A percentile compares a stretch with the other conserved stretches of the same genome.
Evolutionary conservation across 805 yeast species (phyloP).

Genomic region (Candida quercuum): DNA sequence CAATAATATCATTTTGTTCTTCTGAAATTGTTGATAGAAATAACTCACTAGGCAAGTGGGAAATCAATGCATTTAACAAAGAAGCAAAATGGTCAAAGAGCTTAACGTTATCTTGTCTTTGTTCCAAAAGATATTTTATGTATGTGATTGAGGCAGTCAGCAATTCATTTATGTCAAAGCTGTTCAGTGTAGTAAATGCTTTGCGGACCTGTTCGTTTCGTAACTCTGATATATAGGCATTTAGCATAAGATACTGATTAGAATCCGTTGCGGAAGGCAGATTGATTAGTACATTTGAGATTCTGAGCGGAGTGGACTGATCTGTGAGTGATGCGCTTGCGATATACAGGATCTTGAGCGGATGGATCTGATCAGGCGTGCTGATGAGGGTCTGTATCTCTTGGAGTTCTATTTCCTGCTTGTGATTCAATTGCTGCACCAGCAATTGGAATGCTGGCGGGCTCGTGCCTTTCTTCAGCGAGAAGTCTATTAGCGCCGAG

Average conservation of each 20-base stretch:
- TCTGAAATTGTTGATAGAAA: constrained; percentile 2
- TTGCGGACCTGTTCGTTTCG: constrained; percentile 5
- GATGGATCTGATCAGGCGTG: constrained; percentile 10
- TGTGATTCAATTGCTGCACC: constrained; percentile 20
- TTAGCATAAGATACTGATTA: constrained; percentile 17
- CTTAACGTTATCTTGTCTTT: background rate
- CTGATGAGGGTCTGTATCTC: constrained; percentile 11
- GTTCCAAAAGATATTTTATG: constrained; percentile 7
- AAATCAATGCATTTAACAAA: constrained; percentile 10
- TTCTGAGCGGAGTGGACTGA: constrained; percentile 9
- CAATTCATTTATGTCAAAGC: constrained; percentile 14
- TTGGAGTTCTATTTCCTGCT: constrained; percentile 11
- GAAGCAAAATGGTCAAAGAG: constrained; percentile 10
- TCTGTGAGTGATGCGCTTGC: constrained; percentile 2
- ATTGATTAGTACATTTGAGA: constrained; percentile 9
- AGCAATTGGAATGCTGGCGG: constrained; percentile 14
- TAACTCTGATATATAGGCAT: constrained; percentile 11
- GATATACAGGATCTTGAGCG: constrained; percentile 17
- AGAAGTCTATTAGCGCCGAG: constrained; percentile 10
- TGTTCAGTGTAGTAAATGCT: constrained; percentile 7
- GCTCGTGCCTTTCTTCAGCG: constrained; percentile 11
- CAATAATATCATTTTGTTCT: constrained; percentile 10
- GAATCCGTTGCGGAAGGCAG: constrained; percentile 7
- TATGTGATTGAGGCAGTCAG: constrained; percentile 8
- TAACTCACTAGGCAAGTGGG: constrained; percentile 8